A percentile compares a stretch with the other conserved stretches of the same genome.
Evolutionary conservation across 768 basidiomycete species (phyloP).

Genomic region (Mycena indigotica): DNA sequence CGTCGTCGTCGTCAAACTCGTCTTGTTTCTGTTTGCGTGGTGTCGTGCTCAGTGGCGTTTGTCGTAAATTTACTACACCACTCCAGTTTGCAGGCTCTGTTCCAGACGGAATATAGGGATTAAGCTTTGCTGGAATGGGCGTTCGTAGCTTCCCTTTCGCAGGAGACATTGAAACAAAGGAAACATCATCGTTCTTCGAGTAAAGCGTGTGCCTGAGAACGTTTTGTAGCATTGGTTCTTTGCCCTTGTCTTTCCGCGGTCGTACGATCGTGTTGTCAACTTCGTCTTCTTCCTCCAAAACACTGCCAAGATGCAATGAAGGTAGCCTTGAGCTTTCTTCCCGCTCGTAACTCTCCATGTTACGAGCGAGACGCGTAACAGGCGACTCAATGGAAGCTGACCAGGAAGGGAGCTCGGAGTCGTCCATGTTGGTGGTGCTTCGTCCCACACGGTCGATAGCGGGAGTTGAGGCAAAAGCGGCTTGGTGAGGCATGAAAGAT

Average conservation of each 20-base stretch:
- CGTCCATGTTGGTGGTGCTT: constrained; percentile 35
- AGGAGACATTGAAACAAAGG: constrained; percentile 36
- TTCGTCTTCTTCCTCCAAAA: constrained; percentile 13
- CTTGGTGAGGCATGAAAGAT: constrained; percentile 79
- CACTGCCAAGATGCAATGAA: constrained; percentile 21
- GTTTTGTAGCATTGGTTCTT: constrained; percentile 47
- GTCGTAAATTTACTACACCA: constrained; percentile 73
- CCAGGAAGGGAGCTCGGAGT: constrained; percentile 65
- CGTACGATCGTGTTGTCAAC: constrained; percentile 11
- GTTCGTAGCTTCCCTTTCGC: constrained; percentile 54
- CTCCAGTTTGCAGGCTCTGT: constrained; percentile 60
- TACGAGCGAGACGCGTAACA: constrained; percentile 63
- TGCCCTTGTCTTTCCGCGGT: constrained; percentile 46
- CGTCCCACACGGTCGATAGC: constrained; percentile 49
- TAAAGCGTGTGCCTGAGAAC: constrained; percentile 56
- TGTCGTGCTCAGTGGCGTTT: constrained; percentile 48
- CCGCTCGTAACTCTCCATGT: constrained; percentile 56
- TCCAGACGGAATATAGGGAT: constrained; percentile 62
- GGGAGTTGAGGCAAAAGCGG: constrained; percentile 79
- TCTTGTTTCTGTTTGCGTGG: constrained; percentile 38
- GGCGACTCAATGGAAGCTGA: constrained; percentile 75
- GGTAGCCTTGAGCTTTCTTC: constrained; percentile 38
- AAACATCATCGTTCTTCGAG: constrained; percentile 37
- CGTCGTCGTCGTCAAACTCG: constrained; percentile 41
- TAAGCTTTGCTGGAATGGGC: constrained; percentile 54